phyloP scores from a whole-genome alignment of 352 stramenopile genomes.

The Globisporangium echinulatum region DNA sequence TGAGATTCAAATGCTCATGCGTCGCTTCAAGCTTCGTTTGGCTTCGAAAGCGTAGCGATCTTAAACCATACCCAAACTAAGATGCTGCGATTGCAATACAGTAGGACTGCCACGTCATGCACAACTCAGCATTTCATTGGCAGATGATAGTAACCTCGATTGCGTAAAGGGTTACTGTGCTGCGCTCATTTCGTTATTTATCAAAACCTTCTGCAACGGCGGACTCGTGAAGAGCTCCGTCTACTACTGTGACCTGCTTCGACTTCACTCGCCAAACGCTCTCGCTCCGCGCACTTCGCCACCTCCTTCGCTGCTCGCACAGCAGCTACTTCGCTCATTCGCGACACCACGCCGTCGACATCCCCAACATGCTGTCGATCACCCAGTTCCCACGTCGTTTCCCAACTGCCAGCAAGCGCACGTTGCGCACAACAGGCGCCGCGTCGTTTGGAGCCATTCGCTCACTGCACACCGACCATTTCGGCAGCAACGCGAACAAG shows the following conservation, averaged over 20 bases:
- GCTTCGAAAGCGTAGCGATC: too few species aligned
- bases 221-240: slow-evolving; percentile 9
- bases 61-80: too few species aligned
- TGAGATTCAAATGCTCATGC: too few species aligned
- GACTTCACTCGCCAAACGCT: neutral
- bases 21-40: too few species aligned
- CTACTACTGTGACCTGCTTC: neutral
- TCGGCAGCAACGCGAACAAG: neutral
- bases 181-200: too few species aligned
- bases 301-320: neutral
- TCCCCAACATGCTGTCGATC: slow-evolving; percentile 57
- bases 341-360: slow-evolving; percentile 1
- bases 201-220: neutral
- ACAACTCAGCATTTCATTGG: too few species aligned
- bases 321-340: neutral
- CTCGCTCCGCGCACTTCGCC: neutral
- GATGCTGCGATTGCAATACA: too few species aligned
- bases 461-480: slow-evolving; percentile 5
- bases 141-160: too few species aligned
- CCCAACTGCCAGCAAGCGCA: slow-evolving; percentile 62
- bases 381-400: slow-evolving; percentile 79
- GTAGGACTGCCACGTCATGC: too few species aligned
- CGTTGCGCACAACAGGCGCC: slow-evolving; percentile 19
- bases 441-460: neutral
- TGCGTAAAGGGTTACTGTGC: too few species aligned